Evolutionary conservation across 768 basidiomycete species (phyloP).

Genomic region (Calocera viscosa): DNA sequence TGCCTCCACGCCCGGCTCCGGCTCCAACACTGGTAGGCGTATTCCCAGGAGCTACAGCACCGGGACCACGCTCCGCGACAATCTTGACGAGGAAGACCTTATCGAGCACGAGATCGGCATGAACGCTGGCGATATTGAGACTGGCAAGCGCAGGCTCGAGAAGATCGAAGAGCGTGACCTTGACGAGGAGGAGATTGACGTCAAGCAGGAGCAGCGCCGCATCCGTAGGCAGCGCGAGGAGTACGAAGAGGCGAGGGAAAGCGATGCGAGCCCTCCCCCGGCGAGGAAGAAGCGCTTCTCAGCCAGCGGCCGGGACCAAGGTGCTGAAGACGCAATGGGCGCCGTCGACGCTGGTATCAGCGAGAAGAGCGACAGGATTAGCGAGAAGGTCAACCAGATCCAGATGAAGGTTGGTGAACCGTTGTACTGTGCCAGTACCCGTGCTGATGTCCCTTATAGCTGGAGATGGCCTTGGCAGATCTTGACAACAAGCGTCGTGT

Average conservation of each 20-base stretch:
- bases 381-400: conserved; percentile 75
- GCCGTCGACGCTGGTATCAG: conserved; percentile 82
- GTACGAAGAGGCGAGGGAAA: conserved; percentile 12
- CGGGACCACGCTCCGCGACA: conserved; percentile 29
- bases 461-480: conserved; percentile 55
- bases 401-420: conserved; percentile 66
- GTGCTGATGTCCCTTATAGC: conserved; percentile 31
- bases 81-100: conserved; percentile 40
- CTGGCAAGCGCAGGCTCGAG: background rate
- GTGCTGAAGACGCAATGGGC: conserved; percentile 61
- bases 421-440: conserved; percentile 1
- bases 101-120: conserved; percentile 46
- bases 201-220: conserved; percentile 30
- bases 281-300: conserved; percentile 58
- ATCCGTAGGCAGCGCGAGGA: conserved; percentile 19
- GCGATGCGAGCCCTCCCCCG: background rate
- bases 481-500: conserved; percentile 3
- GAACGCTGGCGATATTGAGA: background rate
- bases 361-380: conserved; percentile 73
- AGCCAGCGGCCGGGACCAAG: conserved; percentile 31
- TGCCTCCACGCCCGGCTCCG: background rate
- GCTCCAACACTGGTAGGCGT: background rate
- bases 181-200: conserved; percentile 38
- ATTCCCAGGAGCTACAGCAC: background rate
- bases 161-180: conserved; percentile 12